A percentile compares a stretch with the other conserved stretches of the same genome.
Conservation (phyloP, 345 rosid species). For the Citrus cavaleriei region DNA sequence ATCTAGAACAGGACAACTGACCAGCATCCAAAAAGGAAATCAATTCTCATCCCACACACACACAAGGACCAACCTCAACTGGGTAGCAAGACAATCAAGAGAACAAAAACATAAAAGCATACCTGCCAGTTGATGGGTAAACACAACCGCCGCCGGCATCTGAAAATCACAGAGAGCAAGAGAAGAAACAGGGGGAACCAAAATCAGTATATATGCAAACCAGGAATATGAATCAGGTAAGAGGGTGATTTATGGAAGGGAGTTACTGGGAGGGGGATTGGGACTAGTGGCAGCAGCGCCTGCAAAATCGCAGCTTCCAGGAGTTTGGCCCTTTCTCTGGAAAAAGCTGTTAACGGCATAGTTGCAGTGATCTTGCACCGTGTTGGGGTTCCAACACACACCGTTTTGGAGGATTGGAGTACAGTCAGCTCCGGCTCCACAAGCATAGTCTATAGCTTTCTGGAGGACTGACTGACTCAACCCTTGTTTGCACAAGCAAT, state of each 20-base stretch:
- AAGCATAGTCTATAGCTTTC: conserved; percentile 80
- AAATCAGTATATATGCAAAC: neutral
- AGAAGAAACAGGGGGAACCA: neutral
- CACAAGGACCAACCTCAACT: neutral
- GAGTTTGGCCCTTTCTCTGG: conserved; percentile 55
- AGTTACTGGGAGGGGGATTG: conserved; percentile 45
- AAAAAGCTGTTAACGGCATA: conserved; percentile 87
- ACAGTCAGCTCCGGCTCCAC: conserved; percentile 87
- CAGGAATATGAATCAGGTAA: neutral
- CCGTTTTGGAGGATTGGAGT: conserved; percentile 55
- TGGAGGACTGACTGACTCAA: conserved; percentile 48
- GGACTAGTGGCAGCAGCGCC: conserved; percentile 48
- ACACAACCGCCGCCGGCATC: conserved; percentile 47
- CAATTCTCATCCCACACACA: neutral
- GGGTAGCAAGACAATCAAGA: neutral
- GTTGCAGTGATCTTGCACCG: conserved; percentile 78
- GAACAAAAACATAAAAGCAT: conserved; percentile 12
- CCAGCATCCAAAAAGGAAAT: neutral
- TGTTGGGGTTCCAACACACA: conserved; percentile 76
- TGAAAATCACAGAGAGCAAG: conserved; percentile 22
- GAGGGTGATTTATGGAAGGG: neutral
- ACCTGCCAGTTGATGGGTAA: conserved; percentile 64
- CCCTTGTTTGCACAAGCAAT: conserved; percentile 80
- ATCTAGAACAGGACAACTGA: neutral
- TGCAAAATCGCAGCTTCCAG: conserved; percentile 72